phyloP scores from a whole-genome alignment of 2,329 filamentous ascomycete genomes.

The Drechmeria coniospora region DNA sequence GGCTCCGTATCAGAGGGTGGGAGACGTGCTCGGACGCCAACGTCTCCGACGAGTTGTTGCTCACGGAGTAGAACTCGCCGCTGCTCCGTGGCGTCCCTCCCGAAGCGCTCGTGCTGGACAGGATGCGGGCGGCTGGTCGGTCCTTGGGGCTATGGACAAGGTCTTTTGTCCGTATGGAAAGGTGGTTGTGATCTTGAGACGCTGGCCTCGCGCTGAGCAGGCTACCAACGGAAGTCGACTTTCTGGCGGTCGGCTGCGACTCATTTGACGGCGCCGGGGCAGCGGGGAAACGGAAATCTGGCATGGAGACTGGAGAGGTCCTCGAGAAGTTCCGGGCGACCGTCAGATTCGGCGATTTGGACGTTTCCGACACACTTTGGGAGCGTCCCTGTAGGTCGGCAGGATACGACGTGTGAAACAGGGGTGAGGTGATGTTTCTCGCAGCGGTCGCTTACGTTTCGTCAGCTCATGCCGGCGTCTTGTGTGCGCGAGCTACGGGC shows the following conservation, averaged over 20 bases:
- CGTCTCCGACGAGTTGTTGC: conserved; percentile 91
- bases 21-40: conserved; percentile 75
- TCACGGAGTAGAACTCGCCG: conserved; percentile 85
- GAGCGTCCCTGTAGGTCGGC: conserved; percentile 29
- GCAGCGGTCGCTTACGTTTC: conserved; percentile 10
- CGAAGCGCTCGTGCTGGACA: conserved; percentile 60
- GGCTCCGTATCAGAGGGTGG: conserved; percentile 22
- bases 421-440: conserved; percentile 31
- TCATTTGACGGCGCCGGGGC: conserved; percentile 25
- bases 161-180: conserved; percentile 27
- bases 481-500: not conserved
- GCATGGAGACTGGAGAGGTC: conserved; percentile 27
- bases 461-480: conserved; percentile 4
- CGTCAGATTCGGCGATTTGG: conserved; percentile 27
- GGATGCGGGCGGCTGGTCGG: conserved; percentile 46
- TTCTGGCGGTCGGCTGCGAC: conserved; percentile 11
- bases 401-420: conserved; percentile 40
- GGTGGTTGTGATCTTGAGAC: conserved; percentile 17
- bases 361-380: conserved; percentile 26
- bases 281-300: conserved; percentile 43
- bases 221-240: conserved; percentile 20
- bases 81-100: conserved; percentile 77
- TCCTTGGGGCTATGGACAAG: conserved; percentile 37
- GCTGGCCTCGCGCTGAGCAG: conserved; percentile 23
- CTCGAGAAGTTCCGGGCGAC: conserved; percentile 24